phyloP scores from a whole-genome alignment of 2,329 filamentous ascomycete species.

The Colletotrichum ledebouriae region DNA sequence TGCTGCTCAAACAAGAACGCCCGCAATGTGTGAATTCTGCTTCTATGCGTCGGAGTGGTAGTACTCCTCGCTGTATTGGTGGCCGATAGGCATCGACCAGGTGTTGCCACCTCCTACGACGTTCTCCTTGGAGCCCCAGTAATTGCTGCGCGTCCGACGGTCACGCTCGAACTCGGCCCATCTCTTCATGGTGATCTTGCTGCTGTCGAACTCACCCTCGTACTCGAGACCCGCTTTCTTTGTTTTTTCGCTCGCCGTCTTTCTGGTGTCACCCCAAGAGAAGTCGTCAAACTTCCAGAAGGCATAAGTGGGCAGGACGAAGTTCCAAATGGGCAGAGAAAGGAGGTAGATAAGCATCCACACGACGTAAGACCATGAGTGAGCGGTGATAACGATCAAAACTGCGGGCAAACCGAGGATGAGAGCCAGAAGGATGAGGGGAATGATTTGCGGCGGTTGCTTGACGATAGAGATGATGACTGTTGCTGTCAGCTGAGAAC shows the following conservation, averaged over 20 bases:
- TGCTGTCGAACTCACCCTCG: conserved; percentile 97
- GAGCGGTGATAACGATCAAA: conserved; percentile 92
- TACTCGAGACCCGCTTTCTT: conserved; percentile 89
- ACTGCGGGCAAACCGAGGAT: conserved; percentile 95
- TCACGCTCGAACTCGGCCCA: conserved; percentile 95
- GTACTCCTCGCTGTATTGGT: conserved; percentile 68
- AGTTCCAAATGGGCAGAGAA: conserved; percentile 97
- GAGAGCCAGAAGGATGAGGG: conserved; percentile 86
- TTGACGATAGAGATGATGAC: conserved; percentile 88
- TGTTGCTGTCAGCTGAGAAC: conserved; percentile 50
- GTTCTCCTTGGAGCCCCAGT: conserved; percentile 68
- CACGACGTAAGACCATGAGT: conserved; percentile 89
- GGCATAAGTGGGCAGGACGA: conserved; percentile 91
- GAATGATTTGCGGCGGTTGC: conserved; percentile 85
- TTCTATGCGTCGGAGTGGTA: conserved; percentile 63
- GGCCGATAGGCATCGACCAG: conserved; percentile 59
- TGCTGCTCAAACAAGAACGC: conserved; percentile 38
- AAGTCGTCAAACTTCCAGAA: conserved; percentile 99
- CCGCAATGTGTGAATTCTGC: conserved; percentile 26
- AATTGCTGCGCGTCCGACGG: conserved; percentile 63
- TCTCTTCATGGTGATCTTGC: conserved; percentile 99
- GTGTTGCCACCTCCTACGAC: conserved; percentile 57
- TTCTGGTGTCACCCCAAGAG: conserved; percentile 97
- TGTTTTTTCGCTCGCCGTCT: conserved; percentile 90
- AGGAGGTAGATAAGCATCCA: conserved; percentile 98